Base-by-base conservation (phyloP, 345 rosid genomes). In the Kandelia obovata region DNA sequence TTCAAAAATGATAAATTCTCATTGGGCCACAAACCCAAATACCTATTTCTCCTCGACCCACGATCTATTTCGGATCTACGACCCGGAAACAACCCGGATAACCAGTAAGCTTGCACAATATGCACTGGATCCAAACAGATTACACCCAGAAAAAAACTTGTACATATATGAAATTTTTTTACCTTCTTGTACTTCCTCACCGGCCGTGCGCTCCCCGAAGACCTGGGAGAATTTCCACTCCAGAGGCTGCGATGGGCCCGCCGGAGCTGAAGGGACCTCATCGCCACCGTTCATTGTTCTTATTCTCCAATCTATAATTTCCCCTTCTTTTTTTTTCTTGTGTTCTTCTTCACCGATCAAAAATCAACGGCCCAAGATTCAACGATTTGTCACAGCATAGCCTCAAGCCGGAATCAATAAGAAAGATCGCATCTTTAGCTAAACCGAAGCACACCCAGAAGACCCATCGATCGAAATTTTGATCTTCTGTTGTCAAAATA, bases 101-200 rank as follows among this genome's bases (percentile, higher is more conserved):
- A 43, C 1, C 49, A 56, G 59, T 56, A 27, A 56, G 17, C 26
- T 21, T 27, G 25, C 58, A 53, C 25, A 53, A 53, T 28, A 64
- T 64, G 32, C 8, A 70, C 19, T 47, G 27, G 32, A 35, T 37
- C 55, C 37, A 21, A 39, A 47, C 4, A 13, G 46, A 47, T 31
- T 49, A 58, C 1, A 69, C 46, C 23, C 32, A 9, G 0, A 34
- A 31, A 26, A n/a, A 49, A 1, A 53, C 25, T 20, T 52, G 21
- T 51, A 64, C 51, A 62, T 34, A 31, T 55, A 55, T 23, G 58
- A 34, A 56, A 30, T 34, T 26, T 34, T 25, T 7, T 61, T 53
- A 75, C 78, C 78, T 70, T 75, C 78, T 55, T 75, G 78, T 4
- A 75, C 73, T 75, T 75, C 78, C 51, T 75, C 78, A 21, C 78